These are phyloP conservation scores for Rosa persica DNA, from an alignment of 306 rosid species.

Conservation along the genomic window DNA sequence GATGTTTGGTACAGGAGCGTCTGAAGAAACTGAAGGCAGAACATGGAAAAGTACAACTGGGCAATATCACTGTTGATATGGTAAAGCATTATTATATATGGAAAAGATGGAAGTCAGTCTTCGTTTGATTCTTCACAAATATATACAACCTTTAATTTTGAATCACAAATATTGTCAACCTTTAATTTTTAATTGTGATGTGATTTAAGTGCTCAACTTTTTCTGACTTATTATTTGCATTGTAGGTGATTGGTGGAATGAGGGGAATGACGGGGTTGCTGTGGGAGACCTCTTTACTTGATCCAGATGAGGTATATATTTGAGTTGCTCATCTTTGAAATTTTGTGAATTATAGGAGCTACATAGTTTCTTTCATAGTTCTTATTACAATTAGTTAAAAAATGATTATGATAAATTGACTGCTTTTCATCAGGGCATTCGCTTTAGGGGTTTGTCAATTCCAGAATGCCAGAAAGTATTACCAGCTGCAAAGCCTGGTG, in stretches of 20 bases:
- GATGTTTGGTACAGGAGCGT: slow-evolving; percentile 65
- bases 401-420: slow-evolving; percentile 27
- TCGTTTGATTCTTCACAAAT: neutral
- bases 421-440: slow-evolving; percentile 77
- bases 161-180: neutral
- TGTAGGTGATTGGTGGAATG: slow-evolving; percentile 96
- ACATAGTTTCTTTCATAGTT: neutral
- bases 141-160: neutral
- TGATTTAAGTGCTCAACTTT: neutral
- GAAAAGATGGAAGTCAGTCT: no score
- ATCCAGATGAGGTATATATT: slow-evolving; percentile 86
- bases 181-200: neutral
- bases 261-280: slow-evolving; percentile 97
- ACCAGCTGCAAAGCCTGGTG: slow-evolving; percentile 84
- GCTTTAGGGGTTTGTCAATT: slow-evolving; percentile 81
- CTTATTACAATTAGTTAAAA: neutral
- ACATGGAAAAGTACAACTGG: slow-evolving; percentile 81
- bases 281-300: slow-evolving; percentile 95
- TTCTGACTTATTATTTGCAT: slow-evolving; percentile 16
- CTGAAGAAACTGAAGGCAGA: slow-evolving; percentile 81
- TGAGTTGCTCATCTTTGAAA: slow-evolving; percentile 23
- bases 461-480: slow-evolving; percentile 89
- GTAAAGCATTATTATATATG: slow-evolving; percentile 37
- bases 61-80: slow-evolving; percentile 89
- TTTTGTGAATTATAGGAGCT: neutral